Percentiles rank a stretch among this genome's conserved stretches.
Evolutionary conservation across 1,284 basidiomycete genomes (phyloP).

Genomic region (Mrakiaceae sp.): DNA sequence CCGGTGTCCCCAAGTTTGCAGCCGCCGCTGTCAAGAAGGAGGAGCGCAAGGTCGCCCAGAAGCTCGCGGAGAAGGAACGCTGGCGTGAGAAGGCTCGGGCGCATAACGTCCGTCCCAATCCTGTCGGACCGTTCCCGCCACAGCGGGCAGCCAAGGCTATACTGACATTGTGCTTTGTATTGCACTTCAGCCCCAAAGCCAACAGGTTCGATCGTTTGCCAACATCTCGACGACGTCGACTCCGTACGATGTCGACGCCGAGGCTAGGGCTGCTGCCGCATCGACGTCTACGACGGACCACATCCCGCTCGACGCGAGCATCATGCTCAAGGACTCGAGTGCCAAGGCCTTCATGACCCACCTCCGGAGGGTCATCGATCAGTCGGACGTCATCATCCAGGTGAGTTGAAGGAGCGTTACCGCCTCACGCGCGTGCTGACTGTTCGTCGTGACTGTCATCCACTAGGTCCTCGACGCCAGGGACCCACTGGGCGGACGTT

Average conservation of each 20-base stretch:
- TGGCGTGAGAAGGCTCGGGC: constrained; percentile 7
- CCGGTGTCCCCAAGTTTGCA: constrained; percentile 64
- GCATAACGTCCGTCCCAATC: constrained; percentile 30
- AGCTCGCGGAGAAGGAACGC: constrained; percentile 46
- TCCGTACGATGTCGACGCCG: constrained; percentile 9
- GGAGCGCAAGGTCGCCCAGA: constrained; percentile 25
- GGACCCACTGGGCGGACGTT: constrained; percentile 81
- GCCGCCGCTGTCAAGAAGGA: constrained; percentile 41
- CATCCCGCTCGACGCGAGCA: constrained; percentile 45
- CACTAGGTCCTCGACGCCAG: constrained; percentile 68
- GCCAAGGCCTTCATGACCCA: constrained; percentile 56
- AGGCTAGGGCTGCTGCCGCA: not conserved
- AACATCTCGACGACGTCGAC: constrained; percentile 8
- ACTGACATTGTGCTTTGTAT: not conserved
- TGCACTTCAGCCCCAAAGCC: not conserved
- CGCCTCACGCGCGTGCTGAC: not conserved
- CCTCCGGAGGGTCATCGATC: constrained; percentile 83
- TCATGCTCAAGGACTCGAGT: constrained; percentile 37
- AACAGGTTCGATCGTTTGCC: not conserved
- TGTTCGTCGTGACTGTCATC: not conserved
- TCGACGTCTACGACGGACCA: constrained; percentile 38
- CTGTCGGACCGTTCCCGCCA: too few relatives aligned
- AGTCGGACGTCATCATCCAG: constrained; percentile 77
- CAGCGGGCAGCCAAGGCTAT: not conserved
- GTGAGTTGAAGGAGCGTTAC: constrained; percentile 20